Evolutionary conservation across 1,284 basidiomycete genomes (phyloP), one percentile per base, ranked within the genome.

Genomic region (Meira nashicola): DNA sequence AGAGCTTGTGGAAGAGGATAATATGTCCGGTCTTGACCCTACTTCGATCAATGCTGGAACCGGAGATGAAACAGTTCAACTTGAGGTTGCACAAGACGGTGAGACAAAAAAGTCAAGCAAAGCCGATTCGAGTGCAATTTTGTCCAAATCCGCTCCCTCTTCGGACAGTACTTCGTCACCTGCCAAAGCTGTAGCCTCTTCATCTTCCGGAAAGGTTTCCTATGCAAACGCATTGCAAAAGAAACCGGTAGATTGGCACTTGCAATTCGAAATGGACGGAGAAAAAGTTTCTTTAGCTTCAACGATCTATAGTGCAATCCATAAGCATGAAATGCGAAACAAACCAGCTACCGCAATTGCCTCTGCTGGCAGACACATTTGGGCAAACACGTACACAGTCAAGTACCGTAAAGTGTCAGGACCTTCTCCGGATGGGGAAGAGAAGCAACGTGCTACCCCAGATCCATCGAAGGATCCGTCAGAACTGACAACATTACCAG

Each of bases 261-360:
- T 98, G 50, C 89, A 93, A 77, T 98, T 99, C 79, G 88, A 85
- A 17, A 88, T 97, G 84, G 90, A 91, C 69, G 91, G 89, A 59
- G 86, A 90, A 60, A 81, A 85, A 14, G 81, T 98, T 23, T 86
- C 87, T 0, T 80, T 94, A 62, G 89, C 92, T 75, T 84, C 94
- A 62, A 98, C 95, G 0, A 87, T 99, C 59, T 98, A 95, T 73
- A 93, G 93, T 2, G 93, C 92, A 0, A 88, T 97, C 44, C 92
- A 97, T 77, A 88, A 89, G 64, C 86, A 89, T 73, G 89, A 92
- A 74, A 84, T 84, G 74, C 41, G 39, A 7, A 23, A 23, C 21
- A 23, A 14, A 25, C 46, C 46, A 14, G n/a, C 46, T 5, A 33
- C 3, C 8, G 28, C 28, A 33, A 3, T 23, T 12, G 28, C 15